phyloP scores from a whole-genome alignment of 768 basidiomycete genomes.

The Leucosporidium scottii region DNA sequence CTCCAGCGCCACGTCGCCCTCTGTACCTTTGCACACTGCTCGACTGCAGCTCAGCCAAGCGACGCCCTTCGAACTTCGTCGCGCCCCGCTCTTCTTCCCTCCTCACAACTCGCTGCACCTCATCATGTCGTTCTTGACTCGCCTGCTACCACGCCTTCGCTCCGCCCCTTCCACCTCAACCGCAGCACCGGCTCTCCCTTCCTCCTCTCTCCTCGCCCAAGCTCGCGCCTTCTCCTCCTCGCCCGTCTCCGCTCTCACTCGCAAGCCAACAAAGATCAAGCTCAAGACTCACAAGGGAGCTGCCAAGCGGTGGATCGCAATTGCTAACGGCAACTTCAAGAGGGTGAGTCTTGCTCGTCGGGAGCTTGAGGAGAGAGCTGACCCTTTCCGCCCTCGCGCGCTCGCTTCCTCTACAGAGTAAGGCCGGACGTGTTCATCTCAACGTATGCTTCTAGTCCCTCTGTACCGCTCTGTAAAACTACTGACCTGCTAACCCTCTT shows the following conservation, averaged over 20 bases:
- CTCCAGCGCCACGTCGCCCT: too few relatives aligned
- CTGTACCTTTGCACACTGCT: too few relatives aligned
- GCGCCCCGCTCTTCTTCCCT: too few relatives aligned
- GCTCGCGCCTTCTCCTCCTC: conserved; percentile 16
- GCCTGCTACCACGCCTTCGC: too few relatives aligned
- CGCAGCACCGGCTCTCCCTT: neutral
- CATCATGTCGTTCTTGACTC: too few relatives aligned
- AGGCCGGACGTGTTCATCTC: conserved; percentile 2
- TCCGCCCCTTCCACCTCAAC: too few relatives aligned
- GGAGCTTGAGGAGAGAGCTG: neutral
- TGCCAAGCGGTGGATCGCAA: conserved; percentile 42
- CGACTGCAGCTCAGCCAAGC: too few relatives aligned
- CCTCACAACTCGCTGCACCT: too few relatives aligned
- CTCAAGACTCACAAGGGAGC: conserved; percentile 44
- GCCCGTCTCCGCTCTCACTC: neutral
- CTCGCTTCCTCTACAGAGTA: neutral
- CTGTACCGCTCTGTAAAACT: neutral
- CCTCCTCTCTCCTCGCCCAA: neutral
- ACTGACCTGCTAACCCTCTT: neutral
- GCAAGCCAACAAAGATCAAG: conserved; percentile 37
- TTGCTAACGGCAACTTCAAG: conserved; percentile 42
- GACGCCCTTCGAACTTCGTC: too few relatives aligned
- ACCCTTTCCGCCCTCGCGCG: neutral
- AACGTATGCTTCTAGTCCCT: neutral
- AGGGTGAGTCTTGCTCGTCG: conserved; percentile 33